Percentiles rank a stretch among this genome's conserved stretches.
Evolutionary conservation across 2,329 filamentous ascomycete species (phyloP).

Genomic region (Alternaria metachromatica): DNA sequence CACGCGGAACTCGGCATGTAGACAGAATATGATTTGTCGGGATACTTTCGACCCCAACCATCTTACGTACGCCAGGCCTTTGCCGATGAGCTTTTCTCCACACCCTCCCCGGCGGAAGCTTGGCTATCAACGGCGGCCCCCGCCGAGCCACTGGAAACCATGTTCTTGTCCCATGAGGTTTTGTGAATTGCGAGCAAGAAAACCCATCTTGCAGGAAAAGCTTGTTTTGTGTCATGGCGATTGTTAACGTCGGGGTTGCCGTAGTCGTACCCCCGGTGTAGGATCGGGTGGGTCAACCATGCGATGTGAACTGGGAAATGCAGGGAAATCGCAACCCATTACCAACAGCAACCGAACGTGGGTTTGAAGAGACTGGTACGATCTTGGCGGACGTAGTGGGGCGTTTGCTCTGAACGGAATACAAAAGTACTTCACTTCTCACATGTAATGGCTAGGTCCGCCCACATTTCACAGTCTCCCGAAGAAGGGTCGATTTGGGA

Average conservation of each 20-base stretch:
- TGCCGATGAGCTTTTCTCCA: slow-evolving; percentile 19
- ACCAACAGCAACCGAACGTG: slow-evolving; percentile 6
- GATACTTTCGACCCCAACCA: background rate
- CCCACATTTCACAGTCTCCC: background rate
- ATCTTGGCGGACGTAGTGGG: slow-evolving; percentile 27
- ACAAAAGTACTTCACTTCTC: slow-evolving; percentile 19
- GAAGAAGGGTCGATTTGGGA: background rate
- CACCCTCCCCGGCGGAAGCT: slow-evolving; percentile 32
- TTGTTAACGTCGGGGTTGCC: background rate
- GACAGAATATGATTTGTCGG: slow-evolving; percentile 25
- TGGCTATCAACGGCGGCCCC: slow-evolving; percentile 22
- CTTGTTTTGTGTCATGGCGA: slow-evolving; percentile 8
- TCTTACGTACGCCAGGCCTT: slow-evolving; percentile 39
- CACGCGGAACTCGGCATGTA: slow-evolving; percentile 34
- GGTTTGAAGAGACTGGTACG: slow-evolving; percentile 1
- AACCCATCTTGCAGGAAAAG: slow-evolving; percentile 4
- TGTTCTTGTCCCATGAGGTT: background rate
- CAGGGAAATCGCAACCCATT: background rate
- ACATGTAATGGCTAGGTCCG: background rate
- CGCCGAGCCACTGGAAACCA: background rate
- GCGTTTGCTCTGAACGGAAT: slow-evolving; percentile 13
- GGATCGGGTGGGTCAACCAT: slow-evolving; percentile 1
- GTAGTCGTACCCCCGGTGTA: background rate
- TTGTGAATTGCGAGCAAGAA: background rate
- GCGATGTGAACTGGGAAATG: background rate